A percentile compares a stretch with the other conserved stretches of the same genome.
These are phyloP conservation scores for Pneumocystis oryctolagi DNA, from an alignment of 1,139 yeast species.

Conservation along the genomic window DNA sequence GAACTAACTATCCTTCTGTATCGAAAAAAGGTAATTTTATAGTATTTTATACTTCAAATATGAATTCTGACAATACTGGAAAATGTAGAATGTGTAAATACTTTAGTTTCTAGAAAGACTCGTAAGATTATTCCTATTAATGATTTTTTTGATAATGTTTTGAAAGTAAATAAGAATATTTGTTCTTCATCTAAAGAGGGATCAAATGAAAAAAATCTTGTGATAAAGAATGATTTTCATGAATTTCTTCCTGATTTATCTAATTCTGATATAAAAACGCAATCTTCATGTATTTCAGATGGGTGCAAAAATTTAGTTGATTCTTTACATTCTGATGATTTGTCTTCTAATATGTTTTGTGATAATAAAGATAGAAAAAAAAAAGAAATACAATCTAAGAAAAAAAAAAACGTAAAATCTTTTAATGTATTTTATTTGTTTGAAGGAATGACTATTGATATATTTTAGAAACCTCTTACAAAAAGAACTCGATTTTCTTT, in stretches of 20 bases:
- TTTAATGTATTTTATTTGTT: background rate
- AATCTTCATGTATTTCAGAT: background rate
- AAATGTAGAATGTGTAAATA: background rate
- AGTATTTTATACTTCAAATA: background rate
- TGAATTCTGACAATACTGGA: background rate
- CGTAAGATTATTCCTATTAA: background rate
- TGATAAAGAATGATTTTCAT: background rate
- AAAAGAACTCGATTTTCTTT: background rate
- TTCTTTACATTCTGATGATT: background rate
- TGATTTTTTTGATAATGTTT: background rate
- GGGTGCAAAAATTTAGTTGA: background rate
- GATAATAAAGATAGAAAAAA: background rate
- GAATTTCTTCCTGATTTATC: background rate
- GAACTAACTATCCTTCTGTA: background rate
- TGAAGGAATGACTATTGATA: background rate
- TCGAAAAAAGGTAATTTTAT: background rate
- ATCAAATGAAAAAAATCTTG: background rate
- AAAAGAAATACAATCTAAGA: background rate
- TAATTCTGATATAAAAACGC: background rate
- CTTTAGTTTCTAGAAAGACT: background rate
- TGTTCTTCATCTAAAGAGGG: background rate
- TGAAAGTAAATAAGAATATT: background rate
- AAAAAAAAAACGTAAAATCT: background rate
- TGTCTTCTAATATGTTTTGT: background rate
- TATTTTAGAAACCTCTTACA: background rate